Evolutionary conservation across 1,139 yeast species (phyloP).

Genomic region (Arxiozyma slooffiae): DNA sequence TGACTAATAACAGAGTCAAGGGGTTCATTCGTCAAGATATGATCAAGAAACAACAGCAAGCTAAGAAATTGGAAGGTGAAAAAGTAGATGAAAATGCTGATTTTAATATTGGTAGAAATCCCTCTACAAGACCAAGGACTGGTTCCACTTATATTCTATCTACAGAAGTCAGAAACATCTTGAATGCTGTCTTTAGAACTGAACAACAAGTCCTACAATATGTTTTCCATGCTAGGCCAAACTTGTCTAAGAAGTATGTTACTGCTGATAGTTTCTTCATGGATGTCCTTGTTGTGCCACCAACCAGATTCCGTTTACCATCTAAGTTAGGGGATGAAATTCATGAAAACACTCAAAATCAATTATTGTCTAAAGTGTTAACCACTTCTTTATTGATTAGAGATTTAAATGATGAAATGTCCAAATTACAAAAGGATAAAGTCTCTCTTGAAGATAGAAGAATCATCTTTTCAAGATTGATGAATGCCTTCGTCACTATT

Average conservation of each 20-base stretch:
- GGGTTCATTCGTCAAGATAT: constrained; percentile 68
- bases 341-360: constrained; percentile 91
- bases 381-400: constrained; percentile 74
- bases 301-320: constrained; percentile 92
- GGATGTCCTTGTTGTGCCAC: constrained; percentile 83
- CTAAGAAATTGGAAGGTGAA: constrained; percentile 22
- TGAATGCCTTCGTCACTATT: constrained; percentile 88
- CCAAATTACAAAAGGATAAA: constrained; percentile 52
- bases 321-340: constrained; percentile 94
- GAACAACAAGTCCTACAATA: constrained; percentile 57
- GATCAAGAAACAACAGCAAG: constrained; percentile 37
- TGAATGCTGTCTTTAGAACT: constrained; percentile 61
- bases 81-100: constrained; percentile 27
- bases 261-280: constrained; percentile 86
- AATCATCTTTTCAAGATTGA: constrained; percentile 72
- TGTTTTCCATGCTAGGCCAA: constrained; percentile 73
- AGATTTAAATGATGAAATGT: constrained; percentile 75
- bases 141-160: constrained; percentile 81
- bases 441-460: constrained; percentile 61
- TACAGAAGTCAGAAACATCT: constrained; percentile 72
- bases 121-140: constrained; percentile 45
- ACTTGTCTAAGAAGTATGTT: constrained; percentile 38
- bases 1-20: constrained; percentile 69
- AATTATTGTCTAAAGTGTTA: constrained; percentile 67
- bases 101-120: constrained; percentile 28